Base-by-base conservation (phyloP, 1,284 basidiomycete species). In the Thelephora terrestris region DNA sequence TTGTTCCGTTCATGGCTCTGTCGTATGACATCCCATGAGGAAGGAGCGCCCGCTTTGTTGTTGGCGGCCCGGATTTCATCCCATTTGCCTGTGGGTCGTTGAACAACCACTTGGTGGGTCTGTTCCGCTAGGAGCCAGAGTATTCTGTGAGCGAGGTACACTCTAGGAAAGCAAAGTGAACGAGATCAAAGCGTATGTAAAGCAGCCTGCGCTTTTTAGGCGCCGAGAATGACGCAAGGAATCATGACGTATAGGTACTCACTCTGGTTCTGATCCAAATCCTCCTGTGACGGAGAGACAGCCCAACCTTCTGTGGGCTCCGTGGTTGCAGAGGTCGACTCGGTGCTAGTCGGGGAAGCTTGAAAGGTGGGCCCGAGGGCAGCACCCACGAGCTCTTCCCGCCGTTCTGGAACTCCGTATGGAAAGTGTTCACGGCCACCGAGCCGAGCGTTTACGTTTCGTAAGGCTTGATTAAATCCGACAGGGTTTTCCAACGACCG, bases 1-100 rank as follows among this genome's bases (percentile, higher is more conserved):
- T 25, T 21, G 17, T n/a, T 42, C 20, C 63, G 63, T 59, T 80
- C 78, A 51, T 82, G 73, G 27, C 62, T 69, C 58, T 84, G 78
- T 34, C 83, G 76, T 24, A 85, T 67, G 29, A 63, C 60, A 55
- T 85, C 82, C 82, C 82, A 85, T 5, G 79, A 70, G 12, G 83
- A 82, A 20, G 66, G 66, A 27, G 67, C 60, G 3, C 67, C 68
- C 25, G 65, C 50, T 50, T 50, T 60, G 29, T 64, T 62, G 51
- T 80, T 81, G n/a, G 65, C 71, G 43, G 66, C 65, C 47, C 81
- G 76, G 39, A 85, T 78, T 52, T 79, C 73, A 37, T 81, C 79
- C 83, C 82, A 85, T 52, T 66, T 73, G 49, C 59, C 74, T 48
- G 52, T 47, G 14, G 61, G 58, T 43, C 61, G 47, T 14, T 60